Conservation (phyloP, 345 rosid genomes). For the Mercurialis annua region DNA sequence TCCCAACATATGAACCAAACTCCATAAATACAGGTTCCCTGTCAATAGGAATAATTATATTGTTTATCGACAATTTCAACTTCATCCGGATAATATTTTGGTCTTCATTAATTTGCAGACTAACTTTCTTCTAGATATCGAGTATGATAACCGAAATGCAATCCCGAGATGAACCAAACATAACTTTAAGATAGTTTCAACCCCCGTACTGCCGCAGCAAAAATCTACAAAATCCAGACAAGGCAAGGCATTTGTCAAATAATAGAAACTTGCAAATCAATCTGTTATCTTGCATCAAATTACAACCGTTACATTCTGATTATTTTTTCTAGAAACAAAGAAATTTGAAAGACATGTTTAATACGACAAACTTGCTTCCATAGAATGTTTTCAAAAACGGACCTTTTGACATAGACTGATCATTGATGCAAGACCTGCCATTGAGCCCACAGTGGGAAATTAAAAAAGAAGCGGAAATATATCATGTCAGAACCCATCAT, state of each 20-base stretch:
- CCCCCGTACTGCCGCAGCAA: constrained; percentile 45
- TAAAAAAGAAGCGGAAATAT: no score
- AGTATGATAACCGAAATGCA: background rate
- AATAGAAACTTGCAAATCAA: background rate
- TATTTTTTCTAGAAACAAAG: background rate
- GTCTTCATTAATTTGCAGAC: background rate
- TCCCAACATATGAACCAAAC: no score
- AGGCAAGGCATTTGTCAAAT: constrained; percentile 8
- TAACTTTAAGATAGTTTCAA: constrained; percentile 24
- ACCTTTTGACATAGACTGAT: background rate
- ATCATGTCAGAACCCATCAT: background rate
- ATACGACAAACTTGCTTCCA: background rate
- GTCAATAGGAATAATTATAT: no score
- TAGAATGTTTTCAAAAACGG: background rate
- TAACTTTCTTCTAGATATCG: background rate
- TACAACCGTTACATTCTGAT: background rate
- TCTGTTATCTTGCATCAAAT: background rate
- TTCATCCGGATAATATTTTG: no score
- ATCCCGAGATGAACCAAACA: background rate
- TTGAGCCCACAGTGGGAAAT: background rate
- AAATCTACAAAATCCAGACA: constrained; percentile 28
- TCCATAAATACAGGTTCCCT: no score
- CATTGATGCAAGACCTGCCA: no score
- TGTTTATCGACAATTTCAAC: no score
- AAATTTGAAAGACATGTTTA: background rate